These are phyloP conservation scores for Sugiyamaella novakii DNA, from an alignment of 1,139 yeast genomes.

Conservation along the genomic window DNA sequence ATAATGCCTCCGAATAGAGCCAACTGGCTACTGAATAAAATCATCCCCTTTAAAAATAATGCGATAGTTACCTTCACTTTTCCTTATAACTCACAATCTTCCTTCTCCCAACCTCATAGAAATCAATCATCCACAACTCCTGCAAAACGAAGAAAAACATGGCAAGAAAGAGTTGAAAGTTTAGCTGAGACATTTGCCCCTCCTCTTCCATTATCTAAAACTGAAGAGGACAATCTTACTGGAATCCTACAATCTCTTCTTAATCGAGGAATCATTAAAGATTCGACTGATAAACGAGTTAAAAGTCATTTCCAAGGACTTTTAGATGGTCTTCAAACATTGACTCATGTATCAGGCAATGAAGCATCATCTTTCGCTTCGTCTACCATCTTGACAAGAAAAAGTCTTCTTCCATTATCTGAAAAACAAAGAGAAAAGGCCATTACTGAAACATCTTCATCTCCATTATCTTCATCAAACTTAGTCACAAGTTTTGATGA, in stretches of 20 bases:
- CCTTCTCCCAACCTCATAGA: too few species aligned
- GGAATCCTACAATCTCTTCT: constrained; percentile 29
- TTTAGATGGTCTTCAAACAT: constrained; percentile 34
- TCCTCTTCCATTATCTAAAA: constrained; percentile 30
- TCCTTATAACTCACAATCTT: too few species aligned
- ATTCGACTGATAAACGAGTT: constrained; percentile 29
- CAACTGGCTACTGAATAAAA: too few species aligned
- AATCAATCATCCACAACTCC: too few species aligned
- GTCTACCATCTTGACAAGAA: constrained; percentile 4
- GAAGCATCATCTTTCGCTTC: not conserved
- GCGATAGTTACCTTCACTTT: too few species aligned
- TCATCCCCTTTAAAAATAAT: too few species aligned
- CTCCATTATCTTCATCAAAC: not conserved
- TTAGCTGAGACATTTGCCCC: constrained; percentile 31
- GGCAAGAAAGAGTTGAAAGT: constrained; percentile 23
- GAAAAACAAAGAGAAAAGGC: constrained; percentile 18
- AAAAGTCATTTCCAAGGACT: constrained; percentile 35
- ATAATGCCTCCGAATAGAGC: too few species aligned
- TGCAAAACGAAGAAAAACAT: too few species aligned
- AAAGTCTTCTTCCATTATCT: constrained; percentile 12
- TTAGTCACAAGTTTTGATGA: constrained; percentile 29
- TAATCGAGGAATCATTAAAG: constrained; percentile 25
- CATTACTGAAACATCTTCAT: constrained; percentile 13
- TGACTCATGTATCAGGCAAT: constrained; percentile 11
- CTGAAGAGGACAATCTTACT: constrained; percentile 31